Conservation (phyloP, 208 protist species). For the Perkinsela sp. region DNA sequence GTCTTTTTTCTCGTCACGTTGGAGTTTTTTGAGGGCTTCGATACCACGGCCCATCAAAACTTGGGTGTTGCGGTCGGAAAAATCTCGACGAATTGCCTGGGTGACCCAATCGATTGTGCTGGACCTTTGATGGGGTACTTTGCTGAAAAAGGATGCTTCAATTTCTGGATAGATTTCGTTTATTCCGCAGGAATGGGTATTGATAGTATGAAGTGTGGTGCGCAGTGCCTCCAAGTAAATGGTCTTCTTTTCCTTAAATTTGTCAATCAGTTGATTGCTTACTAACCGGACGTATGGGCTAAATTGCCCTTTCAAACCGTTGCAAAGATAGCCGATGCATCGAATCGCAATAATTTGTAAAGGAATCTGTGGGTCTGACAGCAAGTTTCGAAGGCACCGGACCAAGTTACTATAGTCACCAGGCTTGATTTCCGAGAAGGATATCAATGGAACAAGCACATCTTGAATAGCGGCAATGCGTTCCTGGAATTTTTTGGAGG, state of each 20-base stretch:
- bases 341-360: not conserved
- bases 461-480: not conserved
- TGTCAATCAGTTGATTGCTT: not conserved
- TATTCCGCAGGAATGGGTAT: not conserved
- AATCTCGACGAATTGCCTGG: not conserved
- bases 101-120: not conserved
- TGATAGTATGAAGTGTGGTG: not conserved
- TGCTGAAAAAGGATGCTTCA: not conserved
- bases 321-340: not conserved
- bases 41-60: not conserved
- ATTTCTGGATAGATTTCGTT: not conserved
- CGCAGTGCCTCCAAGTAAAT: not conserved
- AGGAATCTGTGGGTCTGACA: not conserved
- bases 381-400: not conserved
- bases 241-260: not conserved
- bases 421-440: not conserved
- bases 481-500: not conserved
- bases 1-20: not conserved
- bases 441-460: not conserved
- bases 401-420: not conserved
- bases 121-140: not conserved
- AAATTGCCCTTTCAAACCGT: not conserved
- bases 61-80: not conserved
- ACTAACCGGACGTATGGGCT: not conserved
- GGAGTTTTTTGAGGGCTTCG: not conserved